Percentiles rank a stretch among this genome's conserved stretches.
These are phyloP conservation scores for Panus rudis DNA, from an alignment of 768 basidiomycete genomes.

Conservation along the genomic window DNA sequence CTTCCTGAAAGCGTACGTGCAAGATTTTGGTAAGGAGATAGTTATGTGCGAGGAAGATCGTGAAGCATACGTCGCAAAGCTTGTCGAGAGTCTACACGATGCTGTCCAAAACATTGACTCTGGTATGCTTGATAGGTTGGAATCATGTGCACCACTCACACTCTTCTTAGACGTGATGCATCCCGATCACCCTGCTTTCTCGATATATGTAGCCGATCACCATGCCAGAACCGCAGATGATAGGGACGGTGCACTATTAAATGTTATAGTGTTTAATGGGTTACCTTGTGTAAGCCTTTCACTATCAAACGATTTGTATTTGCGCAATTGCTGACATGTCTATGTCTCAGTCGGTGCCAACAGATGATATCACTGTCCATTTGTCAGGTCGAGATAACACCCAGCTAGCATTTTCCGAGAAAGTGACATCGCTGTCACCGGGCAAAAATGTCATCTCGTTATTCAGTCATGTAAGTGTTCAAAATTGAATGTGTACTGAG, in stretches of 20 bases:
- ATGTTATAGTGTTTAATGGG: constrained; percentile 54
- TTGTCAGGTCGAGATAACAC: constrained; percentile 59
- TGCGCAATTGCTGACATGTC: constrained; percentile 6
- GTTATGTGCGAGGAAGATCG: constrained; percentile 48
- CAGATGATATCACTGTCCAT: constrained; percentile 56
- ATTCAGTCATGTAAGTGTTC: constrained; percentile 61
- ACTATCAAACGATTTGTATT: neutral
- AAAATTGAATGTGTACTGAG: neutral
- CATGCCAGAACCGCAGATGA: constrained; percentile 46
- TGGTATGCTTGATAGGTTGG: constrained; percentile 29
- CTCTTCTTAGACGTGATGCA: constrained; percentile 52
- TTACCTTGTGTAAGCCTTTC: constrained; percentile 66
- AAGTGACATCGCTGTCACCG: constrained; percentile 37
- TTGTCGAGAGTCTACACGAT: constrained; percentile 43
- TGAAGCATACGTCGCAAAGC: constrained; percentile 40
- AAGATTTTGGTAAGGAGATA: constrained; percentile 44
- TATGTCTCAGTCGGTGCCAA: constrained; percentile 43
- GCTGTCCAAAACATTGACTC: constrained; percentile 47
- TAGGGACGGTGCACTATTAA: constrained; percentile 60
- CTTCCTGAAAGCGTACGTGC: constrained; percentile 65
- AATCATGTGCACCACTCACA: constrained; percentile 2
- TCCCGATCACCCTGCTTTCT: constrained; percentile 63
- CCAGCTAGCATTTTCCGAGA: constrained; percentile 47
- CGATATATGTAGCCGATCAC: constrained; percentile 36
- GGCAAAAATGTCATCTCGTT: constrained; percentile 55